phyloP scores from a whole-genome alignment of 176 grass and related monocot species.

The Oryza nivara region DNA sequence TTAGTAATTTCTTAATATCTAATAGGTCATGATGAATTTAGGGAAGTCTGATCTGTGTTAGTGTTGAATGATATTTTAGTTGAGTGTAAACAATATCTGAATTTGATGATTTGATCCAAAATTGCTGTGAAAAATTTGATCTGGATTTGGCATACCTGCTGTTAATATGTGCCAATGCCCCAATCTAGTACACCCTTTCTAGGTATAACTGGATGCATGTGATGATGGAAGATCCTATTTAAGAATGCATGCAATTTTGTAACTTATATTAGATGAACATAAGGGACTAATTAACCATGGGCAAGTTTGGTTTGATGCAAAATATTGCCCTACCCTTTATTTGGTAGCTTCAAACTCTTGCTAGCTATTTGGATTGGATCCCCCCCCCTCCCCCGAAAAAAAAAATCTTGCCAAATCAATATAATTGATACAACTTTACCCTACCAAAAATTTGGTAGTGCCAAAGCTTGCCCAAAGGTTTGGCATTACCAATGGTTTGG shows the following conservation, averaged over 20 bases:
- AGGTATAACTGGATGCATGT: background rate
- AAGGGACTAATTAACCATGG: background rate
- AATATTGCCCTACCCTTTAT: no score
- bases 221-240: background rate
- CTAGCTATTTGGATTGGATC: no score
- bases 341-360: no score
- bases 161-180: background rate
- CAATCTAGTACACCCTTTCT: background rate
- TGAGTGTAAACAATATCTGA: background rate
- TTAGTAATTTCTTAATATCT: background rate
- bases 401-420: background rate
- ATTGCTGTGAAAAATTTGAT: constrained; percentile 5
- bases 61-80: constrained; percentile 8
- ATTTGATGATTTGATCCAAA: background rate
- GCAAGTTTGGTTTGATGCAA: no score
- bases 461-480: background rate
- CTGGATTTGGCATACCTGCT: constrained; percentile 9
- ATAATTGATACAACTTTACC: no score
- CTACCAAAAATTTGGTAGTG: background rate
- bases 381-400: no score
- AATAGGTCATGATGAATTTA: background rate
- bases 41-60: background rate
- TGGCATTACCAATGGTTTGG: background rate
- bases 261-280: background rate
- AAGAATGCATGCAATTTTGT: constrained; percentile 10